Evolutionary conservation across 2,329 filamentous ascomycete species (phyloP).

Genomic region (Rugonectria rugulosa): DNA sequence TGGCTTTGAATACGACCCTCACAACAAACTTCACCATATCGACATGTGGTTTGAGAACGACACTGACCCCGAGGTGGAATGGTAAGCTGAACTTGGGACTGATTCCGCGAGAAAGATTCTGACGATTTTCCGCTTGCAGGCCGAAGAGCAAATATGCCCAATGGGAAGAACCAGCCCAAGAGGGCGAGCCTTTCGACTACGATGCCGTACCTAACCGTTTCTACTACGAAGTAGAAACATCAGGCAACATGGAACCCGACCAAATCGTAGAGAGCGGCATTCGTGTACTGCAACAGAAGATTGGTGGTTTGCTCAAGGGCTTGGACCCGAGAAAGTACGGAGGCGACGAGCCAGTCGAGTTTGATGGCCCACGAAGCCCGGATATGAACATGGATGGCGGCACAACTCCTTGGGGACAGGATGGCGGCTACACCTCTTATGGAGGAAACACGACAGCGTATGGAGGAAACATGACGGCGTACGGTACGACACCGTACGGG

Average conservation of each 20-base stretch:
- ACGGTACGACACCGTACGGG: conserved; percentile 65
- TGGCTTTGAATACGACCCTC: conserved; percentile 97
- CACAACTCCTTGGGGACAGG: conserved; percentile 61
- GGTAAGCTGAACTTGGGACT: conserved; percentile 62
- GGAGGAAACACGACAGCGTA: conserved; percentile 73
- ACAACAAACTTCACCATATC: conserved; percentile 92
- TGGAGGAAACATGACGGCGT: conserved; percentile 69
- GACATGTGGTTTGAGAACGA: conserved; percentile 90
- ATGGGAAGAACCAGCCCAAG: conserved; percentile 80
- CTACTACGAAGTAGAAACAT: conserved; percentile 93
- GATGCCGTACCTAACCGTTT: conserved; percentile 85
- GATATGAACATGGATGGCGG: conserved; percentile 67
- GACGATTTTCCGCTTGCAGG: conserved; percentile 58
- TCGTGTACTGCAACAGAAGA: conserved; percentile 86
- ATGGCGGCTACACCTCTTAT: conserved; percentile 71
- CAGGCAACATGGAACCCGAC: conserved; percentile 88
- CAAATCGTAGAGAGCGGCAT: conserved; percentile 89
- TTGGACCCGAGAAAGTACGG: conserved; percentile 58
- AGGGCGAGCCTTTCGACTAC: conserved; percentile 90
- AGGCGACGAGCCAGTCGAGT: conserved; percentile 62
- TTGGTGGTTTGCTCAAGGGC: conserved; percentile 77
- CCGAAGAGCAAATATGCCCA: conserved; percentile 81
- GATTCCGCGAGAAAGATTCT: background rate
- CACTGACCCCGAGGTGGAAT: conserved; percentile 80
- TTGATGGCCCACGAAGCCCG: conserved; percentile 71